Base-by-base conservation (phyloP, 148 eudicot species). In the Nepenthes mirabilis region DNA sequence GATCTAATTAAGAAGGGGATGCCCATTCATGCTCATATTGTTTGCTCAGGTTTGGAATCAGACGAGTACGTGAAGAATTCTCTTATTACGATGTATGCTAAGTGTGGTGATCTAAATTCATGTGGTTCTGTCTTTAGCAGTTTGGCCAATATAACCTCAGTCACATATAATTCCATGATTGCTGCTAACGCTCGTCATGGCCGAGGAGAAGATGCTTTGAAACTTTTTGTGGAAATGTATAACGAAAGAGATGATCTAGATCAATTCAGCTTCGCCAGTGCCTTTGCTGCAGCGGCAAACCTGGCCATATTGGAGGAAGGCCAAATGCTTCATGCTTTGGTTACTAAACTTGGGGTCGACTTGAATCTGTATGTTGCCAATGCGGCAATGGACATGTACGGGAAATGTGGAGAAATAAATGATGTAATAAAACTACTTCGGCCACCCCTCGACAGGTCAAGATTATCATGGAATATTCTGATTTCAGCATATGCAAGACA, bases 71-170 rank as follows among this genome's bases (percentile, higher is more conserved):
- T 88, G 54, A 84, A 74, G 78, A 85, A 82, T 67, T 80, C 86
- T 59, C 86, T 88, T 9, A 82, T 88, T n/a, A 80, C 81, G 45
- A 85, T 88, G 95, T 84, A 88, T 62, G 95, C 88, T 9, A 80
- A 79, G 56, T 88, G 91, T 66, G 86, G 86, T 37, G 95, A 84
- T 79, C 79, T 88, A 65, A 72, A 68, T 36, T 80, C 88, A 54
- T 78, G 91, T 70, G 69, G 69, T 43, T 65, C 23, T 57, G 65
- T 84, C 60, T 84, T 82, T 62, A 64, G 58, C 45, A 66, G 69
- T 35, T 77, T 83, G 63, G 70, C 56, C 52, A 65, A 65, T 66
- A 73, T 69, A 58, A 81, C 70, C 23, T 67, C 75, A 50, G 85
- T 80, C 55, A 79, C 84, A 3, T 84, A 89, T 76, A 88, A 82